Conservation (phyloP, 1,284 basidiomycete species). For the Apiotrichum brassicae region DNA sequence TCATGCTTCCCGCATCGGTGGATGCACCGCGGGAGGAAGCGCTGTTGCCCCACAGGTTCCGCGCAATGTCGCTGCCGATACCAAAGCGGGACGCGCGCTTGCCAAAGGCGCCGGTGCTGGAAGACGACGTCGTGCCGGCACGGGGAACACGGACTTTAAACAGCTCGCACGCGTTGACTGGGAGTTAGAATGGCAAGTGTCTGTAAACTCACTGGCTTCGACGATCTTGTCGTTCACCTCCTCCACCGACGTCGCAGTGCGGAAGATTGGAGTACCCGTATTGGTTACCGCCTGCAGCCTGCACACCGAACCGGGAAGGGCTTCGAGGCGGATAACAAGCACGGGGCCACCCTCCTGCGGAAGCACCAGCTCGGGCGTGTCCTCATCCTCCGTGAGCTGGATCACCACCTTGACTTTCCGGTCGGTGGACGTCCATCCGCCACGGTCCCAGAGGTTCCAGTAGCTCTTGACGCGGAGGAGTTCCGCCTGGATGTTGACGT, state of each 20-base stretch:
- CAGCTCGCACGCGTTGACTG: slow-evolving; percentile 54
- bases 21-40: slow-evolving; percentile 26
- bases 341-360: slow-evolving; percentile 50
- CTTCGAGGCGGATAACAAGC: slow-evolving; percentile 59
- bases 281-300: background rate
- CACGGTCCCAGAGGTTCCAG: slow-evolving; percentile 15
- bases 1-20: slow-evolving; percentile 26
- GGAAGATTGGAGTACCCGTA: slow-evolving; percentile 2
- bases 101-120: background rate
- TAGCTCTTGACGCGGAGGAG: slow-evolving; percentile 6
- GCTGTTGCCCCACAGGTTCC: slow-evolving; percentile 42
- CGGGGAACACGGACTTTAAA: slow-evolving; percentile 61
- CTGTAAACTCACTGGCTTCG: slow-evolving; percentile 63
- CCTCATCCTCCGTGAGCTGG: slow-evolving; percentile 60
- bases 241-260: slow-evolving; percentile 63
- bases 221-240: slow-evolving; percentile 64
- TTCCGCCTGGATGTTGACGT: slow-evolving; percentile 48
- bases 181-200: background rate
- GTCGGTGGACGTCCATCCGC: slow-evolving; percentile 10
- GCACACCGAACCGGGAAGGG: slow-evolving; percentile 71
- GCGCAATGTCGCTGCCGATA: slow-evolving; percentile 55
- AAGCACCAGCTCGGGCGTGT: background rate
- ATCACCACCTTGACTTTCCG: slow-evolving; percentile 75
- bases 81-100: slow-evolving; percentile 8
- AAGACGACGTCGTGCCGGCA: background rate